Base-by-base conservation (phyloP, 768 basidiomycete genomes). In the Mycena vitilis region DNA sequence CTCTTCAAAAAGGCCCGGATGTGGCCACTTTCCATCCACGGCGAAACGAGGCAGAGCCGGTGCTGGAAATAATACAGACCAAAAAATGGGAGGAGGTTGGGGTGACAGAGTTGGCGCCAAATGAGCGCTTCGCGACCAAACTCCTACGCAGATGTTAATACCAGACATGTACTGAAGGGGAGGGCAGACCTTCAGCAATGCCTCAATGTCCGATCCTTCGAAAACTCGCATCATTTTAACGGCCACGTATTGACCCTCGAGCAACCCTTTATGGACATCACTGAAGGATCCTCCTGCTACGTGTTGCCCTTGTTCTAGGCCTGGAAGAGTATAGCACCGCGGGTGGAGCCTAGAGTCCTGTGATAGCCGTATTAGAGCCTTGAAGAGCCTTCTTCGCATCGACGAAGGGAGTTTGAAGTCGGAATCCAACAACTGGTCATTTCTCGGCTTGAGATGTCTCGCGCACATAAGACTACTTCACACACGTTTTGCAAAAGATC, bases 1-100 rank as follows among this genome's bases (percentile, higher is more conserved):
- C 38, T 57, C 25, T 62, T 60, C 45, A 78, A 16, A 54, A 70
- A 74, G 6, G 71, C 65, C 4, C 62, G 34, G 12, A 78, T 64
- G 8, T 75, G 72, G 5, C 79, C 79, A 22, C 77, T 69, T 23
- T 71, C 60, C 78, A 78, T 78, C 76, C 78, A 78, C 11, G 76
- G 75, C 4, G 69, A 68, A 15, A 80, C 37, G 13, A 80, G 74
- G 22, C 69, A 72, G n/a, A 74, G 49, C 16, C 71, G 51, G 16
- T 53, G 45, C 8, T 63, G 49, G 38, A 70, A 68, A 51, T 71
- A 60, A 54, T 74, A 66, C 16, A 74, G 53, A 22, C 75, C 75
- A n/a, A 71, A 56, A 52, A 74, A 76, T 4, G 73, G 65, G 7
- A 76, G 61, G 54, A 75, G 61, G 51, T 73, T 73, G 18, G 75